Percentiles rank a stretch among this genome's conserved stretches.
Evolutionary conservation across 106 monocot genomes (phyloP).

Genomic region (Phalaenopsis equestris): DNA sequence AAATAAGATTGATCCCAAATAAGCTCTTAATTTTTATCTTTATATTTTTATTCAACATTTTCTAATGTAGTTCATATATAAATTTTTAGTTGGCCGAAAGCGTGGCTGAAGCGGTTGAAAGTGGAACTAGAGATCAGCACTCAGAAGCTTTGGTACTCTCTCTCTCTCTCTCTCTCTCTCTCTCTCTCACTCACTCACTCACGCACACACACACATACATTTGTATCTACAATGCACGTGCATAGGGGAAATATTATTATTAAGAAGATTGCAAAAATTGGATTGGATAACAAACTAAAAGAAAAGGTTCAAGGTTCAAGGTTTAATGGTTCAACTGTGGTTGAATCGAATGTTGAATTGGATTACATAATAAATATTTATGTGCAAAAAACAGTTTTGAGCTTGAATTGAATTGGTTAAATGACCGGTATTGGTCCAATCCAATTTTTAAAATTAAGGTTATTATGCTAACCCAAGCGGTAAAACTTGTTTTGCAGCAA

Average conservation of each 20-base stretch:
- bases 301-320: too few species aligned
- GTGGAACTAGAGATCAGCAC: slow-evolving; percentile 68
- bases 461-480: background rate
- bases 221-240: background rate
- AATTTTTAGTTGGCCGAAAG: slow-evolving; percentile 52
- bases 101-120: slow-evolving; percentile 66
- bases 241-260: too few species aligned
- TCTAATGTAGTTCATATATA: background rate
- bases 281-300: too few species aligned
- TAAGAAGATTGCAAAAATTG: too few species aligned
- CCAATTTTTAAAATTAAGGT: too few species aligned
- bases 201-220: too few species aligned
- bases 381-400: too few species aligned
- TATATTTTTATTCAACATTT: slow-evolving; percentile 1
- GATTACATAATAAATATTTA: too few species aligned
- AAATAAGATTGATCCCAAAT: background rate
- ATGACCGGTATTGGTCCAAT: too few species aligned
- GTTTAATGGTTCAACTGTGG: too few species aligned
- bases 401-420: too few species aligned
- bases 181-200: background rate
- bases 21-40: background rate
- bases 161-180: slow-evolving; percentile 5
- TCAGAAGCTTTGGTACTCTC: slow-evolving; percentile 56
- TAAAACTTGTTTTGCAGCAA: background rate
- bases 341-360: too few species aligned